A percentile compares a stretch with the other conserved stretches of the same genome.
phyloP scores from a whole-genome alignment of 176 grass and related monocot genomes.

The Paspalum notatum region DNA sequence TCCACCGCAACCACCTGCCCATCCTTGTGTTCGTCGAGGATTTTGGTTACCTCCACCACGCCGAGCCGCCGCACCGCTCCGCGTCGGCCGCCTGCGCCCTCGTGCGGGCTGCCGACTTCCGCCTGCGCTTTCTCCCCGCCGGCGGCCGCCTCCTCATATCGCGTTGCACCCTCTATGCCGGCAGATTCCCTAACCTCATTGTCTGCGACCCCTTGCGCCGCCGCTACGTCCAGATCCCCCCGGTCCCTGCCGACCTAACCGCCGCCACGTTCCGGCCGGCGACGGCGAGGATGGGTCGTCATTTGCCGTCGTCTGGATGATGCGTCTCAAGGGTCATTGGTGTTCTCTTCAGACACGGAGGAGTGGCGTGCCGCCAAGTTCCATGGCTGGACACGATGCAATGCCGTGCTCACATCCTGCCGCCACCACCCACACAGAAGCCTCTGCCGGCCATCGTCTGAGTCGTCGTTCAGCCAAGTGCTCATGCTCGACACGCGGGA shows the following conservation, averaged over 20 bases:
- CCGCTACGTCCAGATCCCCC: slow-evolving; percentile 5
- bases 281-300: neutral
- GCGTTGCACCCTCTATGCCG: neutral
- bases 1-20: neutral
- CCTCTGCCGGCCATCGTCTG: slow-evolving; percentile 11
- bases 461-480: neutral
- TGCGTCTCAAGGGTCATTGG: neutral
- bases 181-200: neutral
- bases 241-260: slow-evolving; percentile 4
- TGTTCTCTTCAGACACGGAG: slow-evolving; percentile 24
- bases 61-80: neutral
- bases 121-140: neutral
- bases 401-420: neutral
- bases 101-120: neutral
- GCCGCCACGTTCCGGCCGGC: slow-evolving; percentile 11
- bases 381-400: neutral
- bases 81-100: neutral
- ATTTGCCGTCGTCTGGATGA: slow-evolving; percentile 5
- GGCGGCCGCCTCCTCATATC: neutral
- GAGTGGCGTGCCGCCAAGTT: neutral
- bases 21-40: neutral
- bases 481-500: slow-evolving; percentile 13
- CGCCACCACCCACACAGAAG: neutral
- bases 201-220: neutral
- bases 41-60: neutral